These are phyloP conservation scores for Pythium chondricola DNA, from an alignment of 352 stramenopile genomes.

Conservation along the genomic window DNA sequence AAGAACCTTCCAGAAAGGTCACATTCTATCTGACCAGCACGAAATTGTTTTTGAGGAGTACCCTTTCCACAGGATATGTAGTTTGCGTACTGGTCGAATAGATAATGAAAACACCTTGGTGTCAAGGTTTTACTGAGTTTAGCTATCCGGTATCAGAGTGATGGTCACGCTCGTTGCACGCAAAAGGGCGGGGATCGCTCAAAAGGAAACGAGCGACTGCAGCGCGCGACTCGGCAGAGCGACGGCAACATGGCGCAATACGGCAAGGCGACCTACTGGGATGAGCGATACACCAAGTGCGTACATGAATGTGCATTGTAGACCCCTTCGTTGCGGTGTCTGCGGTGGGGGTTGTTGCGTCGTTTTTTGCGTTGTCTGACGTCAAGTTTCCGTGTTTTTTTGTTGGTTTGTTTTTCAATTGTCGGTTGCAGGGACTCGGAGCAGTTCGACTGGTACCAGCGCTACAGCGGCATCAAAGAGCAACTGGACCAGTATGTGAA, in stretches of 20 bases:
- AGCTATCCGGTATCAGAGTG: slow-evolving; percentile 11
- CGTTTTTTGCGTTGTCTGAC: too few relatives aligned
- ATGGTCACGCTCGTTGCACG: slow-evolving; percentile 8
- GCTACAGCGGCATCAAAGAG: slow-evolving; percentile 89
- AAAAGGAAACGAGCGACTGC: slow-evolving; percentile 3
- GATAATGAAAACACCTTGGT: background rate
- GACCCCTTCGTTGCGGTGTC: too few relatives aligned
- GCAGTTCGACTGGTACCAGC: slow-evolving; percentile 94
- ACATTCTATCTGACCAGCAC: slow-evolving; percentile 4
- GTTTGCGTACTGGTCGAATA: slow-evolving; percentile 7
- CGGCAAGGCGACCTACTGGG: slow-evolving; percentile 92
- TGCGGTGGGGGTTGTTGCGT: too few relatives aligned
- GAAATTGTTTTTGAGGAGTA: background rate
- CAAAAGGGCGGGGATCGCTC: slow-evolving; percentile 1
- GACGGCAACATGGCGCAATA: slow-evolving; percentile 77
- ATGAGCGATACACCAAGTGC: slow-evolving; percentile 93
- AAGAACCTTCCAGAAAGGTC: slow-evolving; percentile 12
- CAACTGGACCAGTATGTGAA: slow-evolving; percentile 90
- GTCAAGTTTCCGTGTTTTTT: too few relatives aligned
- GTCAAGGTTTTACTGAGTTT: slow-evolving; percentile 8
- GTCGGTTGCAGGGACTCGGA: slow-evolving; percentile 72
- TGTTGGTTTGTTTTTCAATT: too few relatives aligned
- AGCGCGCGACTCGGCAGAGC: background rate
- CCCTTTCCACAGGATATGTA: background rate
- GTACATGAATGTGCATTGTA: too few relatives aligned